phyloP scores from a whole-genome alignment of 495 filamentous ascomycete genomes.

The Parathielavia hyrcaniae region DNA sequence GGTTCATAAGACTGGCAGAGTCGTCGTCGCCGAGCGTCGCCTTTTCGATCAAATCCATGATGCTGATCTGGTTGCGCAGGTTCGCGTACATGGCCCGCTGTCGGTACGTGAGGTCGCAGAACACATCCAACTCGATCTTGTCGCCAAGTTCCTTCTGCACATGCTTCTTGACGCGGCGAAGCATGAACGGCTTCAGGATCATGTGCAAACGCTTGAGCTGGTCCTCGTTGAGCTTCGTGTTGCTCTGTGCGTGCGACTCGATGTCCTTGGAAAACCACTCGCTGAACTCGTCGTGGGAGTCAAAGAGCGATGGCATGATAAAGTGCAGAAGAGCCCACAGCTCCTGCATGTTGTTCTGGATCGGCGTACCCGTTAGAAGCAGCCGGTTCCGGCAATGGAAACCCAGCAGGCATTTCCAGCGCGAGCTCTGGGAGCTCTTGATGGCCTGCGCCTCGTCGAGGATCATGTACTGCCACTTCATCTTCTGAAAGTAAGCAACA shows the following conservation, averaged over 20 bases:
- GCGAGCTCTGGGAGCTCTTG: conserved; percentile 92
- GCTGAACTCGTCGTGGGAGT: conserved; percentile 98
- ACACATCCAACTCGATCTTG: conserved; percentile 94
- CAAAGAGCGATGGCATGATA: conserved; percentile 98
- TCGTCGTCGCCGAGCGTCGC: conserved; percentile 92
- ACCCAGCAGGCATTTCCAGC: conserved; percentile 91
- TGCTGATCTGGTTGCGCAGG: conserved; percentile 90
- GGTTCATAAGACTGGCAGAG: conserved; percentile 93
- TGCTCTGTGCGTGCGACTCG: conserved; percentile 95
- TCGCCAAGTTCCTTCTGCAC: conserved; percentile 97
- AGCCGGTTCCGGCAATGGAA: conserved; percentile 96
- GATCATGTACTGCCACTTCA: conserved; percentile 99
- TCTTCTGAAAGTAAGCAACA: conserved; percentile 94
- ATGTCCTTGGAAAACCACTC: conserved; percentile 99
- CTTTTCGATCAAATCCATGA: conserved; percentile 98
- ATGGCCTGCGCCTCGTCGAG: conserved; percentile 97
- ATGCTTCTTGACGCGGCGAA: conserved; percentile 97
- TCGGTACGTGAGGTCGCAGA: conserved; percentile 94
- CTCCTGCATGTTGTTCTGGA: conserved; percentile 99
- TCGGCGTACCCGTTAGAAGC: conserved; percentile 90
- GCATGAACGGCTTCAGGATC: conserved; percentile 99
- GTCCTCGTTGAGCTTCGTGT: conserved; percentile 96
- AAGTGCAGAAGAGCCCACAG: conserved; percentile 97
- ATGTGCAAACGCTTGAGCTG: conserved; percentile 95
- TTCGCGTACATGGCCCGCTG: conserved; percentile 92